Percentiles rank a stretch among this genome's conserved stretches.
These are phyloP conservation scores for Macadamia tetraphylla DNA, from an alignment of 164 flowering plant species.

Conservation along the genomic window DNA sequence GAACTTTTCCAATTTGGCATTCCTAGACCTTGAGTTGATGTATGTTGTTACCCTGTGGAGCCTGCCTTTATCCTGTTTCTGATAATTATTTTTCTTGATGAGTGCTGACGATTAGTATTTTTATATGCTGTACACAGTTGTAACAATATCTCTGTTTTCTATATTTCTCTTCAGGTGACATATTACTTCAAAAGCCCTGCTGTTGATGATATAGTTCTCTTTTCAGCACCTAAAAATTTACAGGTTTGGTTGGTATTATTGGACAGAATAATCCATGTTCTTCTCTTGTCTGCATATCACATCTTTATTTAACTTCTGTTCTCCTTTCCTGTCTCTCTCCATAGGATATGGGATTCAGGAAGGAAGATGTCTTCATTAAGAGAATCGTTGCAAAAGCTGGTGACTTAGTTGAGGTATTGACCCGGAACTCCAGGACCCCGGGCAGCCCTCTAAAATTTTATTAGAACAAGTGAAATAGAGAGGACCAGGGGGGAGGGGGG, in stretches of 20 bases:
- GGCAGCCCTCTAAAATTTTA: too few species aligned
- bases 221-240: slow-evolving; percentile 28
- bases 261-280: too few species aligned
- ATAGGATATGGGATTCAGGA: slow-evolving; percentile 20
- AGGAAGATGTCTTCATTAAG: slow-evolving; percentile 39
- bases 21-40: too few species aligned
- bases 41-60: too few species aligned
- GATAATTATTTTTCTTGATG: not conserved
- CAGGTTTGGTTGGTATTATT: slow-evolving; percentile 37
- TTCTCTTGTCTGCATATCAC: too few species aligned
- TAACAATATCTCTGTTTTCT: not conserved
- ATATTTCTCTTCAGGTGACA: slow-evolving; percentile 29
- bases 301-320: not conserved
- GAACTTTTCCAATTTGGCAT: too few species aligned
- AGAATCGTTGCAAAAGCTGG: slow-evolving; percentile 55
- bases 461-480: too few species aligned
- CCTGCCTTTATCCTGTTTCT: not conserved
- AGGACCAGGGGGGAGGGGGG: too few species aligned
- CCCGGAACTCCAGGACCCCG: too few species aligned
- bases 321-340: not conserved
- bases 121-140: not conserved
- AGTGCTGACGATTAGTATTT: not conserved
- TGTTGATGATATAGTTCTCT: slow-evolving; percentile 35
- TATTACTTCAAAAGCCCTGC: slow-evolving; percentile 40
- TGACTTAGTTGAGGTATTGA: slow-evolving; percentile 44